Evolutionary conservation across 306 rosid species (phyloP).

Genomic region (Vicia sativa): DNA sequence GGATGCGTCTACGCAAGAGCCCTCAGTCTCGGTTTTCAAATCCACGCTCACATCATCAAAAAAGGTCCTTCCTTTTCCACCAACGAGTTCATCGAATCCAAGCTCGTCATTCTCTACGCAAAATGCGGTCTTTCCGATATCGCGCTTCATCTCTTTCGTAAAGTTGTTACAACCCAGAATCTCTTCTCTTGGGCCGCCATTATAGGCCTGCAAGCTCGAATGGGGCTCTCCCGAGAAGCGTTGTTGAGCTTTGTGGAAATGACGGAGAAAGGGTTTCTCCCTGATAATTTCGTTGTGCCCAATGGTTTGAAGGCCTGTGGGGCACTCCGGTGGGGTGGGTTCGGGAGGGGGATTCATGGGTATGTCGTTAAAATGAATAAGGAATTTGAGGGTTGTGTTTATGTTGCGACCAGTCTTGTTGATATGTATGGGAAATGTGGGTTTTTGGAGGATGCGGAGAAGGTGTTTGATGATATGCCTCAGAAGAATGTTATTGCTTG

Average conservation of each 20-base stretch:
- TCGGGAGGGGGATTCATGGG: slow-evolving; percentile 75
- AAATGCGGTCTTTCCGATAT: slow-evolving; percentile 53
- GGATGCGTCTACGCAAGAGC: slow-evolving; percentile 73
- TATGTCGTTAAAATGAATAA: slow-evolving; percentile 54
- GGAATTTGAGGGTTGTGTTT: slow-evolving; percentile 54
- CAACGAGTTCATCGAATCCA: slow-evolving; percentile 65
- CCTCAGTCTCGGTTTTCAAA: slow-evolving; percentile 65
- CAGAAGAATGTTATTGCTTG: slow-evolving; percentile 66
- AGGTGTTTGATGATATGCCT: slow-evolving; percentile 63
- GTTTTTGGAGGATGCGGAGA: slow-evolving; percentile 59
- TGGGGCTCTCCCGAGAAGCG: slow-evolving; percentile 54
- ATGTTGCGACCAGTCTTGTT: slow-evolving; percentile 67
- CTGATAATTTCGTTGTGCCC: slow-evolving; percentile 83
- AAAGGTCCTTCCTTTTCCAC: slow-evolving; percentile 42
- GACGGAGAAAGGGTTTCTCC: slow-evolving; percentile 54
- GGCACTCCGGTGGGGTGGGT: slow-evolving; percentile 50
- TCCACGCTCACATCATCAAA: slow-evolving; percentile 69
- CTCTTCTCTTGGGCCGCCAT: slow-evolving; percentile 88
- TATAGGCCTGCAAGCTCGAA: slow-evolving; percentile 63
- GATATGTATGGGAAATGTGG: slow-evolving; percentile 96
- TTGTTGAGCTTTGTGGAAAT: slow-evolving; percentile 54
- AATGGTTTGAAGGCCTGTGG: slow-evolving; percentile 85
- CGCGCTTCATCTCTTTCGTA: slow-evolving; percentile 53
- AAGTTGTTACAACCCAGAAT: slow-evolving; percentile 42
- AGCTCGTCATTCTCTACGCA: slow-evolving; percentile 72